These are phyloP conservation scores for Mikania micrantha DNA, from an alignment of 129 eudicot genomes.

Conservation along the genomic window DNA sequence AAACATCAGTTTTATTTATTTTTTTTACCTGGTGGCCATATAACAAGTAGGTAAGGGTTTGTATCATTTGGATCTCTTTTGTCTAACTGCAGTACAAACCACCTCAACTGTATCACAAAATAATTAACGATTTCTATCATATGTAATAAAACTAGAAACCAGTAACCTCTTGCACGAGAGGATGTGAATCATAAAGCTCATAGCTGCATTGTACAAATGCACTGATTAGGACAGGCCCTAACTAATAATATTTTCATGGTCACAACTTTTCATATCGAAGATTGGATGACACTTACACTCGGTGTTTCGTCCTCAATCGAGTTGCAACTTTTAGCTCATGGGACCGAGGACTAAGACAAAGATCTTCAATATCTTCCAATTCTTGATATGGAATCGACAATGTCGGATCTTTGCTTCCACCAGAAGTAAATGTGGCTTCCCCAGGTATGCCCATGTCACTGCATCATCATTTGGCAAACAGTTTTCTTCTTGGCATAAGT, in stretches of 20 bases:
- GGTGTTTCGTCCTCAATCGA: conserved; percentile 32
- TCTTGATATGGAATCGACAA: neutral
- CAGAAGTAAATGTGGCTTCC: neutral
- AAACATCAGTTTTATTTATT: no score
- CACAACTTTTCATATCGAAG: neutral
- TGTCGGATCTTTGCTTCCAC: neutral
- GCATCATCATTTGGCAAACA: neutral
- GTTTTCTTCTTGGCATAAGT: no score
- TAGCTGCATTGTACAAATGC: conserved; percentile 29
- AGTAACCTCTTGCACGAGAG: conserved; percentile 38
- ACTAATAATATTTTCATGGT: neutral
- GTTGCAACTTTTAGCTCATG: neutral
- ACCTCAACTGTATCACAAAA: neutral
- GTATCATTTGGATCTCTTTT: conserved; percentile 33
- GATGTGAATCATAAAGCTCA: conserved; percentile 53
- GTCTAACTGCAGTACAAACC: conserved; percentile 30
- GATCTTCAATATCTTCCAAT: conserved; percentile 35
- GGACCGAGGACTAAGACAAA: neutral
- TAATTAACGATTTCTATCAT: neutral
- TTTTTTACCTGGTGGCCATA: conserved; percentile 35
- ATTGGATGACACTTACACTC: conserved; percentile 32
- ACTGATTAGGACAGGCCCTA: neutral
- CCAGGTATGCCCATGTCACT: neutral
- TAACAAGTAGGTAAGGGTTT: conserved; percentile 41
- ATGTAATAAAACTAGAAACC: neutral